These are phyloP conservation scores for Amanita rubescens DNA, from an alignment of 768 basidiomycete genomes.

Conservation along the genomic window DNA sequence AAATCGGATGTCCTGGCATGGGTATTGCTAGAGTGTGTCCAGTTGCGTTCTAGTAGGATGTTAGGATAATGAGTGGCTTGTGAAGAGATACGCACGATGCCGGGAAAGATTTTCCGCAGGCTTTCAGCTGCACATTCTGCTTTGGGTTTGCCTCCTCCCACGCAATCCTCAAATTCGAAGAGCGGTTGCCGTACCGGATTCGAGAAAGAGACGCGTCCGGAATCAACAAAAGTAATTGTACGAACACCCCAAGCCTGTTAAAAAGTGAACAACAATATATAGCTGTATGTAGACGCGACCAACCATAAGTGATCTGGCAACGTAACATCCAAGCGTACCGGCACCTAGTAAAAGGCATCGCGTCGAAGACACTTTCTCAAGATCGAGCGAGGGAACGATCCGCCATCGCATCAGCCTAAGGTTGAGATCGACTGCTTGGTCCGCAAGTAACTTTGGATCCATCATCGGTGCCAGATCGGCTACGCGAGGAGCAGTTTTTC, in stretches of 20 bases:
- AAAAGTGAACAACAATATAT: neutral
- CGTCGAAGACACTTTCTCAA: conserved; percentile 79
- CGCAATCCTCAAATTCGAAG: conserved; percentile 91
- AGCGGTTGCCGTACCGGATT: conserved; percentile 97
- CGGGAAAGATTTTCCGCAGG: conserved; percentile 87
- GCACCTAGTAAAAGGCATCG: conserved; percentile 86
- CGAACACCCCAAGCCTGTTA: conserved; percentile 91
- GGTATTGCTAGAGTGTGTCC: conserved; percentile 80
- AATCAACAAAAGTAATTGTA: conserved; percentile 90
- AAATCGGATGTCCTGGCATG: conserved; percentile 96
- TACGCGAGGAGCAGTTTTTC: conserved; percentile 79
- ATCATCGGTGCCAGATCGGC: conserved; percentile 95
- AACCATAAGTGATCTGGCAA: conserved; percentile 78
- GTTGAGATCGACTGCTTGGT: conserved; percentile 97
- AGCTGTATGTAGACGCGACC: conserved; percentile 29
- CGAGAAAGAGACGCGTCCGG: conserved; percentile 86
- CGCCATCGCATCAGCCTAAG: conserved; percentile 98
- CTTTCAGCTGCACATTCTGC: conserved; percentile 83
- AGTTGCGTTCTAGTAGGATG: conserved; percentile 58
- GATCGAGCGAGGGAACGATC: conserved; percentile 80
- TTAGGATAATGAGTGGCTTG: neutral
- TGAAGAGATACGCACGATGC: conserved; percentile 54
- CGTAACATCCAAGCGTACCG: conserved; percentile 96
- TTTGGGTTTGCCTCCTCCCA: conserved; percentile 90
- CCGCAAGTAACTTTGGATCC: conserved; percentile 88